These are phyloP conservation scores for Aurinia saxatilis DNA, from an alignment of 345 rosid genomes.

Conservation along the genomic window DNA sequence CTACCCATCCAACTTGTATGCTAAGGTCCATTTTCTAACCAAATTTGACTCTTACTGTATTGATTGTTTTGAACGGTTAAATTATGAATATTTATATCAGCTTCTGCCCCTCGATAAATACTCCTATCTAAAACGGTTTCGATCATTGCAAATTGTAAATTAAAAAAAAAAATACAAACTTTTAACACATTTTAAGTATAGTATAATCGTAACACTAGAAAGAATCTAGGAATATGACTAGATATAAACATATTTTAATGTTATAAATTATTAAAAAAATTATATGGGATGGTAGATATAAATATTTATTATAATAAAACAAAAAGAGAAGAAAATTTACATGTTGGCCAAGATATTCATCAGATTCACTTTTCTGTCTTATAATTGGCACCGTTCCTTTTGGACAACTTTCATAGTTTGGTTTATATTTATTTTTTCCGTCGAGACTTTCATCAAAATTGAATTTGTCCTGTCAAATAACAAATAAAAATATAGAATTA, in stretches of 20 bases:
- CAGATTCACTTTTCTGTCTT: neutral
- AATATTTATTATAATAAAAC: too few relatives aligned
- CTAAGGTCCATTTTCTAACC: constrained; percentile 19
- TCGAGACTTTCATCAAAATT: neutral
- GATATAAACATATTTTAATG: too few relatives aligned
- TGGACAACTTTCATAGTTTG: neutral
- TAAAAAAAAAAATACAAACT: neutral
- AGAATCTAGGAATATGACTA: neutral
- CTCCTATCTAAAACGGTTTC: neutral
- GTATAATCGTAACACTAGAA: neutral
- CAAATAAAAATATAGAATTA: too few relatives aligned
- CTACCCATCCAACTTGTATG: constrained; percentile 19
- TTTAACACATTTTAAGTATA: too few relatives aligned
- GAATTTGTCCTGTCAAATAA: neutral
- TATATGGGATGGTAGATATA: too few relatives aligned
- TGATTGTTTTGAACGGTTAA: neutral
- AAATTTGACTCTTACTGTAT: constrained; percentile 7
- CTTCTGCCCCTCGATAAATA: constrained; percentile 10
- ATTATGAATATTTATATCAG: constrained; percentile 7
- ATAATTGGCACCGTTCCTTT: constrained; percentile 10
- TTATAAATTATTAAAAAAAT: too few relatives aligned
- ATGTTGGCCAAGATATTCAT: neutral
- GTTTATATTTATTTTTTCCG: neutral
- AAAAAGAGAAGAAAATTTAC: neutral
- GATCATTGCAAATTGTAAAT: constrained; percentile 3